Base-by-base conservation (phyloP, 345 rosid genomes). In the Mangifera indica region DNA sequence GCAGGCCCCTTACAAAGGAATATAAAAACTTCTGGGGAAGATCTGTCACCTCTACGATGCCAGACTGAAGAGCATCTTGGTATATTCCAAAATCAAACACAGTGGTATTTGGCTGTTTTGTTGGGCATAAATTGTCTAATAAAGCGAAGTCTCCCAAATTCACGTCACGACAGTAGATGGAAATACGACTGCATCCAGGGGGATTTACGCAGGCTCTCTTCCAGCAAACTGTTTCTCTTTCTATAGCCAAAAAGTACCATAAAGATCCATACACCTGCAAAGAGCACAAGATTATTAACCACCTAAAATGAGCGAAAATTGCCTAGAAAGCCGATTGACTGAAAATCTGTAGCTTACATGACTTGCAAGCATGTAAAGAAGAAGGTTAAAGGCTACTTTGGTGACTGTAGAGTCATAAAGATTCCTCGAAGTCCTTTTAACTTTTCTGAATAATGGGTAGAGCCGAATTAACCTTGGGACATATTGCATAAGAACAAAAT, bases 311-410 rank as follows among this genome's bases (percentile, higher is more conserved):
- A 37, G 42, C 42, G 7, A 37, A 37, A 37, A 37, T 37, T 37
- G 42, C 7, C n/a, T n/a, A n/a, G n/a, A n/a, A n/a, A n/a, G n/a
- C n/a, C n/a, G n/a, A n/a, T n/a, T n/a, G n/a, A n/a, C 40, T 34
- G n/a, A n/a, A n/a, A n/a, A n/a, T n/a, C n/a, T 34, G 40, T 4
- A 34, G 4, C 93, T 76, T 79, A 93, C 95, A 81, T 92, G 97
- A 81, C 95, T 87, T 63, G 97, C 97, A 69, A 90, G 84, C 97
- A 94, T 86, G 89, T 91, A 94, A 3, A 94, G 89, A 9, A 94
- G 64, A 48, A 92, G 93, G 76, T 94, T 90, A 61, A 90, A 89
- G 29, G 88, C 95, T 69, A 95, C 97, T 76, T 93, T 92, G n/a
- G 93, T 91, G 93, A 97, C 89, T 29, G 92, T 92, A 61, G 97